phyloP scores from a whole-genome alignment of 2,329 filamentous ascomycete species.

The Polychaeton citri region DNA sequence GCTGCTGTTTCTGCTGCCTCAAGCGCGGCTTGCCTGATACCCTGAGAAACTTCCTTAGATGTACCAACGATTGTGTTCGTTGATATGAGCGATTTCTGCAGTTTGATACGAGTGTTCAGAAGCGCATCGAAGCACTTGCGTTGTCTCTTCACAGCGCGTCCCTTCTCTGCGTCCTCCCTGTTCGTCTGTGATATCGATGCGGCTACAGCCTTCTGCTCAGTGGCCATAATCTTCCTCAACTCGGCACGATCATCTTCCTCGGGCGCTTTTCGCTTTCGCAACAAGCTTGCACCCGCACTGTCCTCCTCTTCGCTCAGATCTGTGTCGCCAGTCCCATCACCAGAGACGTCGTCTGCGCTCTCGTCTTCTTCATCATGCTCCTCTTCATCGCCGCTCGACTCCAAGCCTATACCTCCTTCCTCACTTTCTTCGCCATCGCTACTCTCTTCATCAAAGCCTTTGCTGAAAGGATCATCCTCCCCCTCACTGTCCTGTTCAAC shows the following conservation, averaged over 20 bases:
- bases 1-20: conserved; percentile 76
- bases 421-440: conserved; percentile 16
- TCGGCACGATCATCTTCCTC: conserved; percentile 37
- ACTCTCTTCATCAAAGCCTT: conserved; percentile 34
- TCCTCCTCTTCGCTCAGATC: conserved; percentile 34
- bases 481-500: conserved; percentile 45
- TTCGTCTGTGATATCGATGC: conserved; percentile 53
- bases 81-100: conserved; percentile 80
- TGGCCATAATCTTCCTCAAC: conserved; percentile 52
- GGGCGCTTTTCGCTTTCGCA: conserved; percentile 26
- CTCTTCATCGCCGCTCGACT: conserved; percentile 22
- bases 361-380: conserved; percentile 14
- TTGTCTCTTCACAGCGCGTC: conserved; percentile 73
- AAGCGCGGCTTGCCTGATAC: conserved; percentile 32
- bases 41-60: conserved; percentile 11
- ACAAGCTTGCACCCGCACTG: conserved; percentile 24
- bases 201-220: conserved; percentile 53
- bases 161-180: conserved; percentile 70
- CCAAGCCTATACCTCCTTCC: conserved; percentile 23
- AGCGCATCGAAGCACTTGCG: conserved; percentile 76
- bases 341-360: conserved; percentile 12
- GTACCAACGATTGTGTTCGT: conserved; percentile 54
- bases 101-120: conserved; percentile 76
- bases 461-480: conserved; percentile 33
- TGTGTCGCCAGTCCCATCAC: conserved; percentile 30